Percentiles rank a stretch among this genome's conserved stretches.
Conservation (phyloP, 148 eudicot genomes). For the Spergularia bocconei region DNA sequence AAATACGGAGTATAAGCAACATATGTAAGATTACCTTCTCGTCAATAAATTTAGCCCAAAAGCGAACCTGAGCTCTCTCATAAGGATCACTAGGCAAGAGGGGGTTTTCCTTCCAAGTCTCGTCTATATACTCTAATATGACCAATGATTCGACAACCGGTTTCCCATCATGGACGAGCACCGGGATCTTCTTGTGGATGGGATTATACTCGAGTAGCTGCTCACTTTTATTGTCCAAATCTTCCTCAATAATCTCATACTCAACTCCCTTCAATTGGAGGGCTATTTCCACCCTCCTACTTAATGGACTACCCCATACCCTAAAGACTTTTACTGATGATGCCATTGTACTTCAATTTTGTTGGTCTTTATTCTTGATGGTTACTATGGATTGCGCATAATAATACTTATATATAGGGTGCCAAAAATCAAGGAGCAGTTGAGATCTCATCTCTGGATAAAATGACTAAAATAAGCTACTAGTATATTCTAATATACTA, state of each 20-base stretch:
- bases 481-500: no score
- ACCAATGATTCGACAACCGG: background rate
- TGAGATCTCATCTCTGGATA: no score
- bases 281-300: constrained; percentile 1
- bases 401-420: no score
- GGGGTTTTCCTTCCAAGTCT: constrained; percentile 7
- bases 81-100: constrained; percentile 4
- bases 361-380: no score
- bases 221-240: constrained; percentile 6
- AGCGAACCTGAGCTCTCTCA: background rate
- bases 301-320: constrained; percentile 3
- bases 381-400: no score
- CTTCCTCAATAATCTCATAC: background rate
- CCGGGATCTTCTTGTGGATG: constrained; percentile 3
- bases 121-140: constrained; percentile 14
- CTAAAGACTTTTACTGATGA: no score
- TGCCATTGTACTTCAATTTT: no score
- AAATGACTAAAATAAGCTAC: no score
- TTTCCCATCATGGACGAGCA: background rate
- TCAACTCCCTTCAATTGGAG: constrained; percentile 1
- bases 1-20: no score
- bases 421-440: no score
- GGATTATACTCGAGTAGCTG: constrained; percentile 10
- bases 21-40: constrained; percentile 1
- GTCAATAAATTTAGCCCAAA: constrained; percentile 15